Base-by-base conservation (phyloP, 2,329 filamentous ascomycete species). In the Monosporascus sp. region DNA sequence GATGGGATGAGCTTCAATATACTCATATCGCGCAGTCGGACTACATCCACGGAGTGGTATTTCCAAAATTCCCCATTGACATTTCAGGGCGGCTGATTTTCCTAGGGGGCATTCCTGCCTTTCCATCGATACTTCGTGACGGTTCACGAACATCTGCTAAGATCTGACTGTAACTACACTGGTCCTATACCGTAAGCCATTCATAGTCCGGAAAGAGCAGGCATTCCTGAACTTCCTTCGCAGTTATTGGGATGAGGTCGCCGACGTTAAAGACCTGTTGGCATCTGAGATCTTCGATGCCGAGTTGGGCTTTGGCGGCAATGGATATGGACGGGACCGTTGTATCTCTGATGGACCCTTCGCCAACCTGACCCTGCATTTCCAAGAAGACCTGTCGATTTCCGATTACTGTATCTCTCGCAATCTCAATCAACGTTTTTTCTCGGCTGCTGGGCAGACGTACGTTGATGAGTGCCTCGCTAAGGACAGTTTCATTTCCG, bases 301-400 rank as follows among this genome's bases (percentile, higher is more conserved):
- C 2, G 57, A 58, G 2, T 61, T 58, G 5, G 69, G 68, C 15
- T 70, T 70, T 35, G 70, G 70, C 9, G 67, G 68, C 7, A 57
- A 68, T 49, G 68, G 67, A 3, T 58, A 55, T 4, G 60, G 59
- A 7, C 20, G 20, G 3, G 56, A 59, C n/a, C 60, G 59, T 7
- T 74, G 70, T 56, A 63, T 73, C 26, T 41, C 55, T 0, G 63
- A 68, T 37, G 71, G 71, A 2, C 67, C 69, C 0, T 73, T 73
- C 56, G 58, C 57, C 8, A 69, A 71, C 53, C 51, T 67, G 47
- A 66, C 62, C 0, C 60, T 72, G 22, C 64, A 65, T 35, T 63
- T 70, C 45, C 57, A 60, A 11, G 60, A 61, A 20, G 63, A 63
- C 26, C 49, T 59, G n/a, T 55, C 50, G n/a, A 53, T 48, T 1